These are phyloP conservation scores for Wickerhamiella australiensis DNA, from an alignment of 805 yeast species.

Conservation along the genomic window DNA sequence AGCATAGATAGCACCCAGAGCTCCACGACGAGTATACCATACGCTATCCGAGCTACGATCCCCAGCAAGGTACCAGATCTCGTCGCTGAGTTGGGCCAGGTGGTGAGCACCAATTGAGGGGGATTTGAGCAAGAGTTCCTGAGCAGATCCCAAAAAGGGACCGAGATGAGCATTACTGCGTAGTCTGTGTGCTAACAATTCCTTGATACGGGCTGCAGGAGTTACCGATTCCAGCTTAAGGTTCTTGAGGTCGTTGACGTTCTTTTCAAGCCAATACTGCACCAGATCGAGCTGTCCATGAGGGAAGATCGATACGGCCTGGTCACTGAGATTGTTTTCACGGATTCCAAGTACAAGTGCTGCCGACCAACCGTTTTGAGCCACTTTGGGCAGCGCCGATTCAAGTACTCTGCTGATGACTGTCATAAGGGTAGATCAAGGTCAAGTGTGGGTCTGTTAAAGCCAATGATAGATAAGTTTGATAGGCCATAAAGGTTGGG, in stretches of 20 bases:
- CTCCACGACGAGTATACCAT: constrained; percentile 83
- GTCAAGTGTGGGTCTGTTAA: not conserved
- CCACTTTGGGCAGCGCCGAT: constrained; percentile 34
- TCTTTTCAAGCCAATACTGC: constrained; percentile 41
- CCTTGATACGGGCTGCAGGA: constrained; percentile 29
- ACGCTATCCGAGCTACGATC: constrained; percentile 68
- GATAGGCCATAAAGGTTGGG: not conserved
- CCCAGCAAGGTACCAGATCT: constrained; percentile 66
- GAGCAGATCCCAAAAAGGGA: constrained; percentile 30
- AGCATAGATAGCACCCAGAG: constrained; percentile 57
- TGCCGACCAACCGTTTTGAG: constrained; percentile 40
- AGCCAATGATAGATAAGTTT: not conserved
- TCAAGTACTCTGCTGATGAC: constrained; percentile 28
- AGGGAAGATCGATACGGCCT: constrained; percentile 34
- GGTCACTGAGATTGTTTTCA: constrained; percentile 39
- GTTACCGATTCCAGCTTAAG: constrained; percentile 17
- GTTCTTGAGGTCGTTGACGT: constrained; percentile 25
- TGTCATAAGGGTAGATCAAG: constrained; percentile 15
- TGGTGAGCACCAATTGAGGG: constrained; percentile 47
- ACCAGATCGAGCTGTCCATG: constrained; percentile 38
- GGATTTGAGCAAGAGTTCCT: constrained; percentile 51
- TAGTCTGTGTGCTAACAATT: constrained; percentile 32
- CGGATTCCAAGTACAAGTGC: constrained; percentile 42
- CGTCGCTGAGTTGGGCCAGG: constrained; percentile 68
- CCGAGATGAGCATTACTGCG: constrained; percentile 31